phyloP scores from a whole-genome alignment of 1,139 yeast genomes.

The Suzukiozyma palmioleophila region DNA sequence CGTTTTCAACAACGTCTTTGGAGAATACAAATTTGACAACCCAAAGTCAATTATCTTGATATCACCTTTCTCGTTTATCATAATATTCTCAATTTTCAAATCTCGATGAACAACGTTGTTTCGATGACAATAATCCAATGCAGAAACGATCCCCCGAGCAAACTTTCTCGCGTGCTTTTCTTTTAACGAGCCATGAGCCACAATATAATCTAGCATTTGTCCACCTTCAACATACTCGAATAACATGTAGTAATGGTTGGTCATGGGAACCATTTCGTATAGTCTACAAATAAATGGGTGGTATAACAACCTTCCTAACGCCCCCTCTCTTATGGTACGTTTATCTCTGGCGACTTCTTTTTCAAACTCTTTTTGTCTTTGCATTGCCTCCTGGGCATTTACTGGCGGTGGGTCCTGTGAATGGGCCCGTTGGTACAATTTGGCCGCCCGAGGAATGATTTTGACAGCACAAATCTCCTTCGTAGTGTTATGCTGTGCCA shows the following conservation, averaged over 20 bases:
- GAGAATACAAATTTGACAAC: slow-evolving; percentile 78
- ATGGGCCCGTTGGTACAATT: slow-evolving; percentile 72
- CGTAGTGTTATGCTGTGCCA: slow-evolving; percentile 81
- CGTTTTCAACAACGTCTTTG: slow-evolving; percentile 72
- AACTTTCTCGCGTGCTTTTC: slow-evolving; percentile 93
- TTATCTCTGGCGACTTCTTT: slow-evolving; percentile 89
- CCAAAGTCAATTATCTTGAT: slow-evolving; percentile 96
- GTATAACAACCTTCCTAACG: slow-evolving; percentile 80
- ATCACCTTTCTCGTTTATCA: slow-evolving; percentile 91
- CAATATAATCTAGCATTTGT: slow-evolving; percentile 95
- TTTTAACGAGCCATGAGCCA: slow-evolving; percentile 90
- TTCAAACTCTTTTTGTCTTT: slow-evolving; percentile 69
- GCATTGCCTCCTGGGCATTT: slow-evolving; percentile 53
- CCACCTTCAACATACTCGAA: slow-evolving; percentile 98
- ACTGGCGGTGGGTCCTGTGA: slow-evolving; percentile 62
- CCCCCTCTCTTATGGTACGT: slow-evolving; percentile 92
- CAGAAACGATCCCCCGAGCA: slow-evolving; percentile 94
- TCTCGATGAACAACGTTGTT: slow-evolving; percentile 97
- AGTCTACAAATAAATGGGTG: slow-evolving; percentile 92
- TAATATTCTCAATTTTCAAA: slow-evolving; percentile 90
- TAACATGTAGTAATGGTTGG: slow-evolving; percentile 93
- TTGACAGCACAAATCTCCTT: slow-evolving; percentile 84
- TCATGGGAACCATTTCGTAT: slow-evolving; percentile 94
- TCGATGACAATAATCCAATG: slow-evolving; percentile 87
- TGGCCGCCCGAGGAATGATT: slow-evolving; percentile 77